phyloP scores from a whole-genome alignment of 2,329 filamentous ascomycete species.

The Septoria linicola region DNA sequence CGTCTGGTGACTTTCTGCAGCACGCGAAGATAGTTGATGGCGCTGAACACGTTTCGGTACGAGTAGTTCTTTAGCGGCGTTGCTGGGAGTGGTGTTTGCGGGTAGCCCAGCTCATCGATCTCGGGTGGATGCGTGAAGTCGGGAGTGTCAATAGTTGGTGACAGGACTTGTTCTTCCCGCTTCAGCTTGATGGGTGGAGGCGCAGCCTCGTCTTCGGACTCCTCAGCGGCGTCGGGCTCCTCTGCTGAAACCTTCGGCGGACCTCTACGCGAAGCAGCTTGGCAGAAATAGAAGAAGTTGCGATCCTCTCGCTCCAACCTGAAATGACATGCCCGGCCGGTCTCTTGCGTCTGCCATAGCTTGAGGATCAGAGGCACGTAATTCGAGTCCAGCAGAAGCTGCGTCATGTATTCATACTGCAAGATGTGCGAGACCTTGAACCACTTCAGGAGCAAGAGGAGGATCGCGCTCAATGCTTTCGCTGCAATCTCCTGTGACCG shows the following conservation, averaged over 20 bases:
- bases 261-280: constrained; percentile 64
- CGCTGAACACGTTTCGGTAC: constrained; percentile 90
- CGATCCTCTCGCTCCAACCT: constrained; percentile 78
- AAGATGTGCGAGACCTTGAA: constrained; percentile 91
- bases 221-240: constrained; percentile 35
- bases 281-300: constrained; percentile 91
- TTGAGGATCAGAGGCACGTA: constrained; percentile 91
- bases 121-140: constrained; percentile 48
- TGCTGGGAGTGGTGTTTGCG: constrained; percentile 66
- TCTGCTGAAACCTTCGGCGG: constrained; percentile 23
- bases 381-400: constrained; percentile 89
- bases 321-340: constrained; percentile 85
- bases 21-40: constrained; percentile 91
- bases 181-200: constrained; percentile 72
- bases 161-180: constrained; percentile 41
- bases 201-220: constrained; percentile 64
- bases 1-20: constrained; percentile 97
- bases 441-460: constrained; percentile 92
- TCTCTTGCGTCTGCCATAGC: constrained; percentile 89
- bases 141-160: constrained; percentile 35
- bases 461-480: constrained; percentile 86
- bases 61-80: constrained; percentile 86
- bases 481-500: constrained; percentile 82
- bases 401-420: constrained; percentile 93
- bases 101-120: constrained; percentile 86